Base-by-base conservation (phyloP, 1,139 yeast species). In the Geotrichum candidum region DNA sequence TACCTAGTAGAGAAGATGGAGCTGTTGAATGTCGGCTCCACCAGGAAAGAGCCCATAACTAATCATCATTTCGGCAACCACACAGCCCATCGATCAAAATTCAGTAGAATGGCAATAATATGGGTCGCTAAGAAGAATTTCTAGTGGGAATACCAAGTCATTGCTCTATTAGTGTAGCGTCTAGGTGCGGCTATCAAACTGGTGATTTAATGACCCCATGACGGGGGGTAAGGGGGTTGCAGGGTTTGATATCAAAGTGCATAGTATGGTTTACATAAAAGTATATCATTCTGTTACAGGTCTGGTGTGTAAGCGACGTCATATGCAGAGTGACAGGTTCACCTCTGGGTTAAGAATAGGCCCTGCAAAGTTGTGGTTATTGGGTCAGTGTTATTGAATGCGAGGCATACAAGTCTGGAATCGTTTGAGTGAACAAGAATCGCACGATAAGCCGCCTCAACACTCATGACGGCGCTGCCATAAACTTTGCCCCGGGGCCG, bases 81-180 rank as follows among this genome's bases (percentile, higher is more conserved):
- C 67, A 9, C 94, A 81, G 1, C 94, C 96, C 25, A 87, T 71
- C 0, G 90, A 78, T 98, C 98, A 94, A 35, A 90, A 78, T 70
- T 94, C 99, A 4, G 91, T 77, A 54, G 82, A 84, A 52, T 72
- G 73, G 1, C 82, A 76, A 72, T 94, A 94, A 4, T 45, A 51
- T 29, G 79, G 70, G 18, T 83, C 77, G 0, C 95, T 61, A 1
- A 90, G 82, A 57, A 94, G 76, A 57, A 90, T 76, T 70, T 94
- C 98, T 0, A 97, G 96, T 0, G 97, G 88, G 90, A 87, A 52
- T 70, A 70, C 73, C 73, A 69, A 13, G 72, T 58, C 1, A 77
- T 73, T 11, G 72, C 74, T 5, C 7, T 29, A 29, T 3, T 29
- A 5, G 33, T 9, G 33, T 29, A 9, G 33, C 33, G 33, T 5